These are phyloP conservation scores for Hypoxylon sp. DNA, from an alignment of 2,329 filamentous ascomycete species.

Conservation along the genomic window DNA sequence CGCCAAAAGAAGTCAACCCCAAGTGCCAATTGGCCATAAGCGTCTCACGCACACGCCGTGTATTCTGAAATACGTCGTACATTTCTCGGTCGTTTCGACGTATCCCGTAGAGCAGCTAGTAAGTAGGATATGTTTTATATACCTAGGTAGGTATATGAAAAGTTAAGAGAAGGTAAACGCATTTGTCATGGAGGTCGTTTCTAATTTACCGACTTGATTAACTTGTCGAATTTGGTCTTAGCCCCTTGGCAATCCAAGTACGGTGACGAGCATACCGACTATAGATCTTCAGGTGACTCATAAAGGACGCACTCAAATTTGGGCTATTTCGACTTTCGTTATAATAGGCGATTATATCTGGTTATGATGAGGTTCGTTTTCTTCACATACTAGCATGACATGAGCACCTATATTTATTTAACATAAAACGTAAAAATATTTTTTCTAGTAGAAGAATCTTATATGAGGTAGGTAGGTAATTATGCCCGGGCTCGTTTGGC, in stretches of 20 bases:
- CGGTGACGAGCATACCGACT: background rate
- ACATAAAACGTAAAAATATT: background rate
- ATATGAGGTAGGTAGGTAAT: background rate
- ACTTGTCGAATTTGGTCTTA: background rate
- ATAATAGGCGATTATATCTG: background rate
- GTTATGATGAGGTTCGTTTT: background rate
- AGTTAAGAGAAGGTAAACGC: background rate
- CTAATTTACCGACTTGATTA: background rate
- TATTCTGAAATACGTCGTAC: background rate
- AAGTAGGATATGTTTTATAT: too few relatives aligned
- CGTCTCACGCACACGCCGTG: background rate
- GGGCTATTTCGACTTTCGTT: background rate
- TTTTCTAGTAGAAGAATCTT: background rate
- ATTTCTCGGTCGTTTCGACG: background rate
- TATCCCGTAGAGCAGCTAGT: background rate
- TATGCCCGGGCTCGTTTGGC: too few relatives aligned
- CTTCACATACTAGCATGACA: background rate
- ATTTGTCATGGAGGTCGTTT: background rate
- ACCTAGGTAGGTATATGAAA: too few relatives aligned
- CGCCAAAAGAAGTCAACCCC: constrained; percentile 76
- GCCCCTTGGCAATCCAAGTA: background rate
- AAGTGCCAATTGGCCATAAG: constrained; percentile 67
- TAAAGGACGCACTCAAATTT: background rate
- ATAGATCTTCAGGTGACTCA: background rate
- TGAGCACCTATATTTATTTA: background rate